Conservation (phyloP, 192 early-diverging fungal species). For the Rhizophagus sp. region DNA sequence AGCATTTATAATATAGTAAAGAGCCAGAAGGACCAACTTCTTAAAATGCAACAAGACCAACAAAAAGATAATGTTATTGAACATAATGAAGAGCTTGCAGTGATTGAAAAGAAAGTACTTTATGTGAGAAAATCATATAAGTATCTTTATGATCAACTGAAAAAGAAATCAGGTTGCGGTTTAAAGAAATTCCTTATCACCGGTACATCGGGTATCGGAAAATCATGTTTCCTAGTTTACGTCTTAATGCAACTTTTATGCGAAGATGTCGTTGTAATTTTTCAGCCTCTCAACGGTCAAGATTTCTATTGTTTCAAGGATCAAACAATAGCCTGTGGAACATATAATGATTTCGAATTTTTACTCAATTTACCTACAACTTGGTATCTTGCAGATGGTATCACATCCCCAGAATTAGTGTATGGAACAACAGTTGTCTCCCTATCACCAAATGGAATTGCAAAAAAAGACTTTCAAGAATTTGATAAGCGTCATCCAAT, state of each 20-base stretch:
- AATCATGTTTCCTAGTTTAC: too few relatives aligned
- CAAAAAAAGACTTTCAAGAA: neutral
- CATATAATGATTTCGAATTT: neutral
- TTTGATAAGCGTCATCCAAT: neutral
- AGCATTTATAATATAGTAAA: too few relatives aligned
- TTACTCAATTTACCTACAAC: neutral
- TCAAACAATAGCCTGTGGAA: neutral
- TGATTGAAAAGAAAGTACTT: too few relatives aligned
- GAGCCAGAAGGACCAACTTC: too few relatives aligned
- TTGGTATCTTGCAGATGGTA: slow-evolving; percentile 9
- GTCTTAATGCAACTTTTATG: neutral
- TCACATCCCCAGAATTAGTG: neutral
- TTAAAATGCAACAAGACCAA: too few relatives aligned
- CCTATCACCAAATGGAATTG: slow-evolving; percentile 15
- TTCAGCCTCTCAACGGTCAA: neutral
- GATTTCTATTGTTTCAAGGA: slow-evolving; percentile 4
- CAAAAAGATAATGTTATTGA: too few relatives aligned
- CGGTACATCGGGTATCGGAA: too few relatives aligned
- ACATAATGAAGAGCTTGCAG: too few relatives aligned
- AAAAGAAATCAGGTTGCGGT: too few relatives aligned
- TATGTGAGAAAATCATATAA: too few relatives aligned
- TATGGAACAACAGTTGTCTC: neutral
- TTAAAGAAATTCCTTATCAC: too few relatives aligned
- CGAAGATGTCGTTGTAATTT: neutral
- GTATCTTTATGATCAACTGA: too few relatives aligned